Percentiles rank a stretch among this genome's conserved stretches.
Evolutionary conservation across 495 filamentous ascomycete species (phyloP).

Genomic region (Podospora didyma): DNA sequence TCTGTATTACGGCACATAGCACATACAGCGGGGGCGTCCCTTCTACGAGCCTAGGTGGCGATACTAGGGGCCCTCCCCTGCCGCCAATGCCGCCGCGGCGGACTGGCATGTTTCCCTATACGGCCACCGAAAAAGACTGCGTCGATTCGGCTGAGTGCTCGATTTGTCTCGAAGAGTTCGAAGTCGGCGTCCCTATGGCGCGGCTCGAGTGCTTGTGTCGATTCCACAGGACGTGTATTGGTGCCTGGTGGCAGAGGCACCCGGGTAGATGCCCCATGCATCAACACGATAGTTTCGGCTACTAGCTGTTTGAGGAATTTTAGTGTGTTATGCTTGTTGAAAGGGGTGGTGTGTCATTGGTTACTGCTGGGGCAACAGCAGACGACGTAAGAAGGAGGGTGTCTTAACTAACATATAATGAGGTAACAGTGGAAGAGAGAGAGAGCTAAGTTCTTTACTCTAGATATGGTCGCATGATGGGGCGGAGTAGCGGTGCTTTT

Average conservation of each 20-base stretch:
- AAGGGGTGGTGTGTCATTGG: too few relatives aligned
- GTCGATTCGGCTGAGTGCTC: slow-evolving; percentile 79
- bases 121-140: slow-evolving; percentile 89
- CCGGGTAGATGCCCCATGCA: slow-evolving; percentile 54
- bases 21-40: slow-evolving; percentile 24
- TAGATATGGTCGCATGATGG: too few relatives aligned
- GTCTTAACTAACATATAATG: too few relatives aligned
- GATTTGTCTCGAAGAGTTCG: slow-evolving; percentile 96
- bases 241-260: slow-evolving; percentile 48
- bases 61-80: slow-evolving; percentile 14
- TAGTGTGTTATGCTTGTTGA: not conserved
- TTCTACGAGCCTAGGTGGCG: slow-evolving; percentile 10
- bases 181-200: slow-evolving; percentile 75
- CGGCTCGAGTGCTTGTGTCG: slow-evolving; percentile 89
- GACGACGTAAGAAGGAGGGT: too few relatives aligned
- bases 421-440: too few relatives aligned
- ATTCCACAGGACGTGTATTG: slow-evolving; percentile 74
- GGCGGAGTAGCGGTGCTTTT: too few relatives aligned
- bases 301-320: slow-evolving; percentile 15
- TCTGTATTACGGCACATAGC: slow-evolving; percentile 63
- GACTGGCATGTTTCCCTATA: slow-evolving; percentile 58
- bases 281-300: slow-evolving; percentile 48
- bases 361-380: too few relatives aligned
- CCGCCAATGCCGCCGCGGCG: slow-evolving; percentile 30
- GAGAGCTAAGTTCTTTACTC: too few relatives aligned